Conservation (phyloP, 306 rosid species). For the Inga laurina region DNA sequence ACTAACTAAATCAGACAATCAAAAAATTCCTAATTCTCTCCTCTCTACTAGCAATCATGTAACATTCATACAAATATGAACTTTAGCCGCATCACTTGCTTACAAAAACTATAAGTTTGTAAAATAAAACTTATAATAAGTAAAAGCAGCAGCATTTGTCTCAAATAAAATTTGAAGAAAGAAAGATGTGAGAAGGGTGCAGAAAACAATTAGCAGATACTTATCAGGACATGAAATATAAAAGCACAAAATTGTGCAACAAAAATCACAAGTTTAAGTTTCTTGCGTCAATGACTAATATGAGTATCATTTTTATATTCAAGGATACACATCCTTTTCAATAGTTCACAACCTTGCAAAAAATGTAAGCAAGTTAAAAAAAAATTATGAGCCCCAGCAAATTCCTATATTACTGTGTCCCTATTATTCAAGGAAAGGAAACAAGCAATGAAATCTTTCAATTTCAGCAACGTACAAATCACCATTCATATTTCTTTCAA, state of each 20-base stretch:
- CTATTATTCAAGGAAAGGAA: background rate
- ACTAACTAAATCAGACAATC: slow-evolving; percentile 16
- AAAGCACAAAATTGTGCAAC: background rate
- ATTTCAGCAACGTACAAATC: background rate
- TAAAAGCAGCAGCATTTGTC: background rate
- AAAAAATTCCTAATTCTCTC: slow-evolving; percentile 6
- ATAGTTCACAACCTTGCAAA: slow-evolving; percentile 18
- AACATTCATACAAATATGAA: slow-evolving; percentile 3
- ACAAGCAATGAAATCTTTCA: background rate
- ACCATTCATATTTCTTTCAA: background rate
- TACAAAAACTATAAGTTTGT: background rate
- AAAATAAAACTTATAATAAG: background rate
- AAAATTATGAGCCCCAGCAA: background rate
- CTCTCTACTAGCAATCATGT: slow-evolving; percentile 4
- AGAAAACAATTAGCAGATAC: background rate
- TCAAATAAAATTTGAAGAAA: background rate
- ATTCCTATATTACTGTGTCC: background rate
- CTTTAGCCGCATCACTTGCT: background rate
- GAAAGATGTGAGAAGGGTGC: background rate
- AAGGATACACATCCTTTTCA: background rate
- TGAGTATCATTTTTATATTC: slow-evolving; percentile 14
- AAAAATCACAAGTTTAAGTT: background rate
- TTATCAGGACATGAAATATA: background rate
- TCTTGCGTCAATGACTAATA: background rate
- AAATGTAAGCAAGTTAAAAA: background rate